Percentiles rank a stretch among this genome's conserved stretches.
Evolutionary conservation across 2,329 filamentous ascomycete genomes (phyloP).

Genomic region (Neonectria faginata): DNA sequence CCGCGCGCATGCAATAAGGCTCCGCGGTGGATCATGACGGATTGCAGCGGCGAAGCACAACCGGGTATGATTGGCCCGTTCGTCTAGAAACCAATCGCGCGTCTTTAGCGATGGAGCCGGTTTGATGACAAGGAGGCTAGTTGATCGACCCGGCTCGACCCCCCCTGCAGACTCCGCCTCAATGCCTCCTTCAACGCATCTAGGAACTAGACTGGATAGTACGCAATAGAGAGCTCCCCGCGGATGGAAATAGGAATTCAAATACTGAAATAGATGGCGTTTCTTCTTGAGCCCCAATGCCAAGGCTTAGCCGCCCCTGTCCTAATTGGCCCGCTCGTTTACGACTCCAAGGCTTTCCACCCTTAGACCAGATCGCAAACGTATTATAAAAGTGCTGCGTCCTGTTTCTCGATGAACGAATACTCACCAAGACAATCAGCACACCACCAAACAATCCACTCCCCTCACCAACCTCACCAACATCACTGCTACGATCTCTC

Average conservation of each 20-base stretch:
- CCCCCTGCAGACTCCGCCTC: slow-evolving; percentile 20
- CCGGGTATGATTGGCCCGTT: slow-evolving; percentile 26
- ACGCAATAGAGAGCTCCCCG: neutral
- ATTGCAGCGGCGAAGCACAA: neutral
- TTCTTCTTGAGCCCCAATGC: slow-evolving; percentile 8
- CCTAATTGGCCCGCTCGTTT: slow-evolving; percentile 28
- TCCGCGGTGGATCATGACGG: slow-evolving; percentile 15
- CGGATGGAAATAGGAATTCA: neutral
- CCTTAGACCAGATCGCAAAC: neutral
- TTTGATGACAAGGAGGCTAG: slow-evolving; percentile 7
- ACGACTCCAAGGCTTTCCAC: slow-evolving; percentile 4
- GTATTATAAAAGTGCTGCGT: slow-evolving; percentile 11
- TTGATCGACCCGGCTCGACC: neutral
- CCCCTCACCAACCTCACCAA: neutral
- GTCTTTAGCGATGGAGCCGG: neutral
- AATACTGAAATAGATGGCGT: neutral
- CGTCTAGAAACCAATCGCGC: slow-evolving; percentile 35
- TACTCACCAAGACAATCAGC: neutral
- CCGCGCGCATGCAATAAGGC: slow-evolving; percentile 3
- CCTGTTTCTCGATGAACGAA: neutral
- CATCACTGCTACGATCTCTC: neutral
- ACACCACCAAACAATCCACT: neutral
- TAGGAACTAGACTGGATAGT: neutral
- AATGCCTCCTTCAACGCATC: neutral
- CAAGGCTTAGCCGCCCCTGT: neutral